Evolutionary conservation across 2,329 filamentous ascomycete genomes (phyloP).

Genomic region (Aureobasidium sp.): DNA sequence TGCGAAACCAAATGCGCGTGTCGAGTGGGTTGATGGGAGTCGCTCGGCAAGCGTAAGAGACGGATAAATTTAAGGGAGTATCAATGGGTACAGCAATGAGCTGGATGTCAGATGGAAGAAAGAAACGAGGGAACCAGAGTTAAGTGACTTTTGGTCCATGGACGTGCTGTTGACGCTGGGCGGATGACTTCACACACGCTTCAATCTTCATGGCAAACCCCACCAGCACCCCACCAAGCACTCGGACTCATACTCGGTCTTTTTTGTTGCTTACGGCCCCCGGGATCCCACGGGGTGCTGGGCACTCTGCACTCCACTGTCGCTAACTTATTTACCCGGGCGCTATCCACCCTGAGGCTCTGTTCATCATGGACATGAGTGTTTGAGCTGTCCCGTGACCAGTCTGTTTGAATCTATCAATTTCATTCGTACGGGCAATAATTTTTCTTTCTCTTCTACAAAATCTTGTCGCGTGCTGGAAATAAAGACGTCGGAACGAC

Average conservation of each 20-base stretch:
- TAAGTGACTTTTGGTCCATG: conserved; percentile 5
- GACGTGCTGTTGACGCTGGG: conserved; percentile 14
- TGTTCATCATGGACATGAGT: background rate
- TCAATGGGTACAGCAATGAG: background rate
- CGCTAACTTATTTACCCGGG: background rate
- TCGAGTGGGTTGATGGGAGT: background rate
- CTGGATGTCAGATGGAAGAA: background rate
- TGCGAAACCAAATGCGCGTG: background rate
- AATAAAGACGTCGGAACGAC: conserved; percentile 4
- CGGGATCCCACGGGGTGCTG: conserved; percentile 2
- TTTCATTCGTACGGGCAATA: background rate
- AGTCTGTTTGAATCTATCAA: background rate
- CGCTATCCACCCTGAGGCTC: background rate
- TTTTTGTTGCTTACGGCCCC: background rate
- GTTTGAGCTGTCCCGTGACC: background rate
- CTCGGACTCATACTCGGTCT: background rate
- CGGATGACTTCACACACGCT: conserved; percentile 10
- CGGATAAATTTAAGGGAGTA: conserved; percentile 4
- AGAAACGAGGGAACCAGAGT: conserved; percentile 8
- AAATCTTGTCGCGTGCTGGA: conserved; percentile 10
- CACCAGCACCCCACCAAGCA: conserved; percentile 9
- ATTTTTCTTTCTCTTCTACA: background rate
- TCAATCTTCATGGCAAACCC: conserved; percentile 6
- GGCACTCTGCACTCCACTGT: background rate
- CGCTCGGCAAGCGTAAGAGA: conserved; percentile 5